phyloP scores from a whole-genome alignment of 23 red algal genomes.

The Gracilariopsis chorda region DNA sequence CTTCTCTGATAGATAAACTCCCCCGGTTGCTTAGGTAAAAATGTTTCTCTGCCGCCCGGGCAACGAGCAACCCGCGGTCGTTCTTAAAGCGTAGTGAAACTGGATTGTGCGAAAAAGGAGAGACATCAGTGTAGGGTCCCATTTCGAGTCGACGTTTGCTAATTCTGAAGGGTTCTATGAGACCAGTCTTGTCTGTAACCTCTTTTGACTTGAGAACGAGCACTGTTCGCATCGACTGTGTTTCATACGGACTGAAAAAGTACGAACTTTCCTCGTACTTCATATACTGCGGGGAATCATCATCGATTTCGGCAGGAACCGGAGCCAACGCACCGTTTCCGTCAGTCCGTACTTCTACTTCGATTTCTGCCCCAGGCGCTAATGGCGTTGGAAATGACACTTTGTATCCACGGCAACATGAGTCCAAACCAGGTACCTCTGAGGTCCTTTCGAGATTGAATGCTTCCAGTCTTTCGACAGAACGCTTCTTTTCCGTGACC shows the following conservation, averaged over 20 bases:
- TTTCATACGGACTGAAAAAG: constrained; percentile 56
- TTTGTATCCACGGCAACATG: neutral
- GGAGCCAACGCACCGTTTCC: constrained; percentile 21
- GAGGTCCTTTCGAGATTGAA: neutral
- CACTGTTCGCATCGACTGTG: constrained; percentile 19
- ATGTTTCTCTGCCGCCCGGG: neutral
- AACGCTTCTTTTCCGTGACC: neutral
- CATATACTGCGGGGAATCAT: constrained; percentile 43
- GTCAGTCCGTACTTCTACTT: constrained; percentile 32
- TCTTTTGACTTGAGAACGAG: constrained; percentile 4
- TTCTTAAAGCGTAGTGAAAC: constrained; percentile 59
- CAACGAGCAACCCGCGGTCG: constrained; percentile 57
- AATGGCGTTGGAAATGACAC: constrained; percentile 11
- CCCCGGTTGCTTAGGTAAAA: constrained; percentile 42
- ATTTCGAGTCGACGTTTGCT: neutral
- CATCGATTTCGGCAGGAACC: constrained; percentile 18
- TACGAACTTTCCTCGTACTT: constrained; percentile 16
- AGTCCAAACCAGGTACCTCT: neutral
- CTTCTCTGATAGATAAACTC: constrained; percentile 28
- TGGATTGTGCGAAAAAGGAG: constrained; percentile 7
- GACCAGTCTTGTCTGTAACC: neutral
- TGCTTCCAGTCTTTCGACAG: neutral
- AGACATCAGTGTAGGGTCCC: constrained; percentile 46
- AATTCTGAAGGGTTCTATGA: constrained; percentile 6
- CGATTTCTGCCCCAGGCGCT: neutral